Percentiles rank a stretch among this genome's conserved stretches.
phyloP scores from a whole-genome alignment of 495 filamentous ascomycete genomes.

The Penicillium cinerascens region DNA sequence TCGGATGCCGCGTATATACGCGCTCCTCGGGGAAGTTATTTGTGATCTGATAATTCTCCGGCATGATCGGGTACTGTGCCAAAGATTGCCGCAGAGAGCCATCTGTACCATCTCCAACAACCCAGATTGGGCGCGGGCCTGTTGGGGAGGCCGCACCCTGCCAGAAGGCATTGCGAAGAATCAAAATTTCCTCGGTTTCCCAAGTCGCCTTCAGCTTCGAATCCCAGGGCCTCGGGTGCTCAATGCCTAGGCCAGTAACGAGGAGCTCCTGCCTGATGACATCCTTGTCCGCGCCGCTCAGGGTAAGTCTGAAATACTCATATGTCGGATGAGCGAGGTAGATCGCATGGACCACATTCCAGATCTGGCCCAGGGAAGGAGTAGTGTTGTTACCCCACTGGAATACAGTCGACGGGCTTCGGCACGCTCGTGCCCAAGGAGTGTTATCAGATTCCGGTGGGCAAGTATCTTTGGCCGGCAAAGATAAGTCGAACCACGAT shows the following conservation, averaged over 20 bases:
- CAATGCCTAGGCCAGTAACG: constrained; percentile 48
- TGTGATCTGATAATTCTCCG: constrained; percentile 54
- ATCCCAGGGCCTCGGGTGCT: constrained; percentile 41
- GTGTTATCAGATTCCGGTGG: constrained; percentile 41
- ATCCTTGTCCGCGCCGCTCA: constrained; percentile 38
- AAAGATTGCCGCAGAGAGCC: constrained; percentile 31
- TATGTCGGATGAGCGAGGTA: constrained; percentile 51
- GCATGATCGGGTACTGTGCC: constrained; percentile 49
- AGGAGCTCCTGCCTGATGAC: constrained; percentile 48
- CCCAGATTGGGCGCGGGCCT: constrained; percentile 60
- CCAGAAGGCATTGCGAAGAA: constrained; percentile 56
- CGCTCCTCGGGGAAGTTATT: constrained; percentile 45
- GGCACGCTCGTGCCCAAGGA: constrained; percentile 42
- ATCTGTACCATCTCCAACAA: constrained; percentile 34
- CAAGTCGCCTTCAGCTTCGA: constrained; percentile 15
- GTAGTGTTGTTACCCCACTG: constrained; percentile 30
- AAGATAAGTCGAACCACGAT: constrained; percentile 31
- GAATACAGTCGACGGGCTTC: constrained; percentile 36
- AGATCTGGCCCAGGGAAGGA: constrained; percentile 56
- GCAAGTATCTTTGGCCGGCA: constrained; percentile 17
- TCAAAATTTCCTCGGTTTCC: constrained; percentile 25
- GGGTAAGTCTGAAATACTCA: constrained; percentile 52
- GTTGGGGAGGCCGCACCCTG: constrained; percentile 64
- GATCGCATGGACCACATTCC: constrained; percentile 58
- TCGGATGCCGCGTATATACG: constrained; percentile 54